Conservation (phyloP, 495 filamentous ascomycete species). For the Aspergillus indologenus region DNA sequence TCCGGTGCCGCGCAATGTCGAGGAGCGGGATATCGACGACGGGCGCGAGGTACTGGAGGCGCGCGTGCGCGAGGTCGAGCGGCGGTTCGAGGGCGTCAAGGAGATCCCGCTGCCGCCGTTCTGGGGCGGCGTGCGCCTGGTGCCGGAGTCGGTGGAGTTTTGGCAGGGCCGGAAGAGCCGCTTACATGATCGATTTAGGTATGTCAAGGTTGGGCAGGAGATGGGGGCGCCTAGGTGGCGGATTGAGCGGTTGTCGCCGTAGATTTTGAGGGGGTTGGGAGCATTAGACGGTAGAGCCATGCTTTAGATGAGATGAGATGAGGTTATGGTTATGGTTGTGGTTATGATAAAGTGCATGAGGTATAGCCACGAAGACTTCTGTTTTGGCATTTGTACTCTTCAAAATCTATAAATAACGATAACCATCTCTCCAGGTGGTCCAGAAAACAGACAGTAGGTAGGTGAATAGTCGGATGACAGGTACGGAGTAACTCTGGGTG, state of each 20-base stretch:
- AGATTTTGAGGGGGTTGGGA: slow-evolving; percentile 9
- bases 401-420: too few species aligned
- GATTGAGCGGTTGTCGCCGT: slow-evolving; percentile 43
- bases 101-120: slow-evolving; percentile 86
- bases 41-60: slow-evolving; percentile 62
- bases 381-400: too few species aligned
- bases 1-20: slow-evolving; percentile 50
- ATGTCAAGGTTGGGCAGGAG: slow-evolving; percentile 63
- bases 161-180: slow-evolving; percentile 90
- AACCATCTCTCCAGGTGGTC: too few species aligned
- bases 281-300: background rate
- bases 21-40: slow-evolving; percentile 58
- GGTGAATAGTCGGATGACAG: too few species aligned
- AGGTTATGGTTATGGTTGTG: too few species aligned
- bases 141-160: slow-evolving; percentile 86
- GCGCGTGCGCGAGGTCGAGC: slow-evolving; percentile 68
- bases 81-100: slow-evolving; percentile 66
- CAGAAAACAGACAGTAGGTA: too few species aligned
- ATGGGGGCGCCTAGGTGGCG: slow-evolving; percentile 48
- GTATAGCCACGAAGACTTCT: too few species aligned
- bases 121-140: slow-evolving; percentile 87
- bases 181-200: slow-evolving; percentile 90
- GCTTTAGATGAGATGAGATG: too few species aligned
- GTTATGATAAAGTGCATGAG: too few species aligned
- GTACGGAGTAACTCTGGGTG: too few species aligned